phyloP scores from a whole-genome alignment of 2,329 filamentous ascomycete genomes.

The Sphaerostilbella broomeana region DNA sequence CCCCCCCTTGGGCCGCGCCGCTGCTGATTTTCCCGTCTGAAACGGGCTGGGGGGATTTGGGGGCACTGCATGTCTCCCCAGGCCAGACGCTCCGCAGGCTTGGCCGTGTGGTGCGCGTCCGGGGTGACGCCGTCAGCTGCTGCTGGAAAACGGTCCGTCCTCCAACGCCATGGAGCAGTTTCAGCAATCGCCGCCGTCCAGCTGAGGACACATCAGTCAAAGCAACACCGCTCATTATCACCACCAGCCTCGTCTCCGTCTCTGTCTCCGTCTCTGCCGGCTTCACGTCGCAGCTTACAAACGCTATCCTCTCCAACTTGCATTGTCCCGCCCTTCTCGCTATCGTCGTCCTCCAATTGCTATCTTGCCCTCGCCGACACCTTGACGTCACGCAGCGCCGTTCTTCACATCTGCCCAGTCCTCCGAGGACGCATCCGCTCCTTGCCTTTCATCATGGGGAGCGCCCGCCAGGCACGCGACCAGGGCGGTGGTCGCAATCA shows the following conservation, averaged over 20 bases:
- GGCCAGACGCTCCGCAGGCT: constrained; percentile 25
- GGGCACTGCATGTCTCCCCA: constrained; percentile 12
- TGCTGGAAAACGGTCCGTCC: constrained; percentile 2
- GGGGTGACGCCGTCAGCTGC: constrained; percentile 23
- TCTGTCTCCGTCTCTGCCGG: background rate
- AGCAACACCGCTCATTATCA: too few relatives aligned
- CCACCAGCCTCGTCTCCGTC: too few relatives aligned
- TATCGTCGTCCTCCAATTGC: constrained; percentile 11
- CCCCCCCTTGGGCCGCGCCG: background rate
- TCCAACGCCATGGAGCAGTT: background rate
- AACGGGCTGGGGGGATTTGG: constrained; percentile 3
- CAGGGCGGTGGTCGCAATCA: constrained; percentile 42
- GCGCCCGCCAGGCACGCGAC: constrained; percentile 28
- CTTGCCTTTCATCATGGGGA: constrained; percentile 23
- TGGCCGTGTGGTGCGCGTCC: constrained; percentile 21
- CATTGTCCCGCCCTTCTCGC: constrained; percentile 7
- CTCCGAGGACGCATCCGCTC: constrained; percentile 18
- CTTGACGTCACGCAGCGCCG: constrained; percentile 10
- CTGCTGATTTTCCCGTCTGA: background rate
- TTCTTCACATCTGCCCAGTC: constrained; percentile 18
- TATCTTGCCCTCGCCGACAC: constrained; percentile 9
- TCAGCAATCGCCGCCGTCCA: background rate
- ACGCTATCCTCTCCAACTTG: constrained; percentile 8
- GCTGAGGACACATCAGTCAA: constrained; percentile 16
- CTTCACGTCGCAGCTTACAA: constrained; percentile 3